These are phyloP conservation scores for Pichia sp. DNA, from an alignment of 1,139 yeast genomes.

Conservation along the genomic window DNA sequence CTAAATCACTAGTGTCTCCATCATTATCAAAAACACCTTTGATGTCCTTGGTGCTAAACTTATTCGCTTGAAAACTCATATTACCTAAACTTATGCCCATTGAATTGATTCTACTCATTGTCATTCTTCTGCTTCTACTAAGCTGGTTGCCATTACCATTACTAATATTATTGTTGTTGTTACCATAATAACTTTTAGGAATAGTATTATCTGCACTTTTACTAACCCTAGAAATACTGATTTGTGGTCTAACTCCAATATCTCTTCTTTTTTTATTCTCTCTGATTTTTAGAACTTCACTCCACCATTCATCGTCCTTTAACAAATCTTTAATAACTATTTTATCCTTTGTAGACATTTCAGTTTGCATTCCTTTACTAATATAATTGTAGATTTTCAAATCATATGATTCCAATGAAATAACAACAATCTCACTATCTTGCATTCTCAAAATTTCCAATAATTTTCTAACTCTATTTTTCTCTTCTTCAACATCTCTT, in stretches of 20 bases:
- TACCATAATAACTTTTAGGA: too few species aligned
- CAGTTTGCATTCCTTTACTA: slow-evolving; percentile 51
- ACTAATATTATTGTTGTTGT: too few species aligned
- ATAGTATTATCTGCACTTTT: not conserved
- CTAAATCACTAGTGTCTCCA: slow-evolving; percentile 45
- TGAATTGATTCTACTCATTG: slow-evolving; percentile 12
- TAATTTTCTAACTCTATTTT: slow-evolving; percentile 49
- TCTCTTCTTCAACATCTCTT: slow-evolving; percentile 67
- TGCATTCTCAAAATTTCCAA: slow-evolving; percentile 74
- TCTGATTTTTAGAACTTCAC: slow-evolving; percentile 31
- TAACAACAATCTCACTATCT: slow-evolving; percentile 60
- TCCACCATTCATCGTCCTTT: slow-evolving; percentile 43
- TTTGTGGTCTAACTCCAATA: not conserved
- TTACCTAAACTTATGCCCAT: slow-evolving; percentile 14
- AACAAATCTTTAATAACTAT: slow-evolving; percentile 33
- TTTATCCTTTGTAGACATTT: slow-evolving; percentile 26
- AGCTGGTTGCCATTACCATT: too few species aligned
- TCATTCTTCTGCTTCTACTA: slow-evolving; percentile 8
- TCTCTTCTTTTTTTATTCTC: slow-evolving; percentile 14
- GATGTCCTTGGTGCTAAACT: slow-evolving; percentile 18
- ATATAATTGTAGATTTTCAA: slow-evolving; percentile 68
- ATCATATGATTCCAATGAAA: slow-evolving; percentile 56
- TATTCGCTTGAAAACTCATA: slow-evolving; percentile 15
- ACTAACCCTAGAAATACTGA: not conserved
- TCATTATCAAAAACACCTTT: slow-evolving; percentile 26